A percentile compares a stretch with the other conserved stretches of the same genome.
phyloP scores from a whole-genome alignment of 768 basidiomycete species.

The Tylopilus intermedius region DNA sequence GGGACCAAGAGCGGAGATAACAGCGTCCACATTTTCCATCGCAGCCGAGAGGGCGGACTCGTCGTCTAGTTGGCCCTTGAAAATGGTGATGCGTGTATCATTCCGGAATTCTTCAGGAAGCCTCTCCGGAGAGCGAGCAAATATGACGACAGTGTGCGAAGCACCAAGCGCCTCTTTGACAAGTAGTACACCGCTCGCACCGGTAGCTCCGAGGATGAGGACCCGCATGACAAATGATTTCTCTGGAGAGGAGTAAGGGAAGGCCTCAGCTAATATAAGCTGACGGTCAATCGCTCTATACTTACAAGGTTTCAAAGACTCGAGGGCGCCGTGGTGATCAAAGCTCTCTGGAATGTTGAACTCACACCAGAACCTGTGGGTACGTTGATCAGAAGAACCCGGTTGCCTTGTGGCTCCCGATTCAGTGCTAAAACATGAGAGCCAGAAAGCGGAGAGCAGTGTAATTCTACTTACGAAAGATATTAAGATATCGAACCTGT shows the following conservation, averaged over 20 bases:
- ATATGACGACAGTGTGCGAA: conserved; percentile 49
- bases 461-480: too few relatives aligned
- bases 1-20: conserved; percentile 66
- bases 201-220: conserved; percentile 69
- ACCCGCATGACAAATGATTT: conserved; percentile 38
- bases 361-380: neutral
- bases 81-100: conserved; percentile 43
- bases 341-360: neutral
- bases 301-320: conserved; percentile 1
- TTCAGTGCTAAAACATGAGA: too few relatives aligned
- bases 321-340: neutral
- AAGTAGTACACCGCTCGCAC: conserved; percentile 53
- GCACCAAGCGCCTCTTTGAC: conserved; percentile 49
- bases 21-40: conserved; percentile 52
- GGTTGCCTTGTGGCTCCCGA: too few relatives aligned
- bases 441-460: too few relatives aligned
- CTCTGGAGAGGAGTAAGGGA: too few relatives aligned
- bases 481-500: too few relatives aligned
- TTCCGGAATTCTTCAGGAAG: conserved; percentile 46
- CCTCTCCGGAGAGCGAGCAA: conserved; percentile 61
- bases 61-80: conserved; percentile 56
- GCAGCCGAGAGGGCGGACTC: conserved; percentile 45
- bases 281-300: neutral
- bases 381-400: neutral
- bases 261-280: neutral